Percentiles rank a stretch among this genome's conserved stretches.
Evolutionary conservation across 1,139 yeast genomes (phyloP).

Genomic region (Scheffersomyces cryptocercus): DNA sequence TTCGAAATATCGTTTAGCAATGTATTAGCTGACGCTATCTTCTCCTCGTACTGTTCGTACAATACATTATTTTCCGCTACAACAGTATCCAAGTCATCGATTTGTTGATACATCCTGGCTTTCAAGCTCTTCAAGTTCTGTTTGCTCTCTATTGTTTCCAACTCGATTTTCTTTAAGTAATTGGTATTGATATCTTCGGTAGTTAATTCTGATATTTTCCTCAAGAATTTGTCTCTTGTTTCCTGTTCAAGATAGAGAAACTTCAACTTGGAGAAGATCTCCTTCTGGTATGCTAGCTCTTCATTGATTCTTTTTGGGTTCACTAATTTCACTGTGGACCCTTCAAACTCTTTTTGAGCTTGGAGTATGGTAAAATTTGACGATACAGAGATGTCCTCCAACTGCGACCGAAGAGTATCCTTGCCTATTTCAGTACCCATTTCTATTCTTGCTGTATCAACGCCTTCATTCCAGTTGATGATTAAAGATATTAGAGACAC

Average conservation of each 20-base stretch:
- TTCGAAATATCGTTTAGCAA: slow-evolving; percentile 17
- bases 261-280: slow-evolving; percentile 52
- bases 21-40: slow-evolving; percentile 10
- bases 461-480: background rate
- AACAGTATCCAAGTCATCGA: slow-evolving; percentile 19
- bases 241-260: slow-evolving; percentile 69
- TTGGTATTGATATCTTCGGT: slow-evolving; percentile 17
- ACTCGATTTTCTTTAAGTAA: slow-evolving; percentile 19
- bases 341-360: slow-evolving; percentile 14
- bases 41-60: slow-evolving; percentile 15
- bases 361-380: slow-evolving; percentile 5
- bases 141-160: slow-evolving; percentile 19
- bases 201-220: slow-evolving; percentile 15
- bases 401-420: too few relatives aligned
- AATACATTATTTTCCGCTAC: slow-evolving; percentile 19
- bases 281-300: slow-evolving; percentile 35
- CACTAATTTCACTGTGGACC: slow-evolving; percentile 10
- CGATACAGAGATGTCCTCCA: too few relatives aligned
- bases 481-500: background rate
- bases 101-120: slow-evolving; percentile 16
- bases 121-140: slow-evolving; percentile 20
- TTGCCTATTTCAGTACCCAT: slow-evolving; percentile 2
- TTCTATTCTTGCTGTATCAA: background rate
- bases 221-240: slow-evolving; percentile 60
- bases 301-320: slow-evolving; percentile 31